phyloP scores from a whole-genome alignment of 1,284 basidiomycete species.

The Moniliophthora roreri region DNA sequence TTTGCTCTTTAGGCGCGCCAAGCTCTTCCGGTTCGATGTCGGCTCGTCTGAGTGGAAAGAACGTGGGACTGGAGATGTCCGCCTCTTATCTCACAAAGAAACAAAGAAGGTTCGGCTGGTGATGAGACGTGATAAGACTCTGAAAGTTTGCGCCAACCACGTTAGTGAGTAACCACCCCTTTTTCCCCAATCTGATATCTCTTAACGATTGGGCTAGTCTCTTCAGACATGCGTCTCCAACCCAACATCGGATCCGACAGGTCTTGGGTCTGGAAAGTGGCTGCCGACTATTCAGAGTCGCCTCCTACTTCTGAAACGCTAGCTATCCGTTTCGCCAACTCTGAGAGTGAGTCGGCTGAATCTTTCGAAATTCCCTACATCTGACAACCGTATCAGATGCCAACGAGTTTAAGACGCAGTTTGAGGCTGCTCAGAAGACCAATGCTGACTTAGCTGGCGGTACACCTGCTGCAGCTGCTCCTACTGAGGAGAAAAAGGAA shows the following conservation, averaged over 20 bases:
- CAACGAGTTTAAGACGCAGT: constrained; percentile 81
- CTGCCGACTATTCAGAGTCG: constrained; percentile 91
- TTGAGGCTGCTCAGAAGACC: constrained; percentile 79
- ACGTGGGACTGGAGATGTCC: constrained; percentile 90
- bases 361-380: constrained; percentile 1
- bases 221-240: constrained; percentile 90
- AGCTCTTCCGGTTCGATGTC: constrained; percentile 95
- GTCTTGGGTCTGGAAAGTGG: constrained; percentile 99
- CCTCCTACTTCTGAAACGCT: constrained; percentile 92
- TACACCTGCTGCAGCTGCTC: constrained; percentile 27
- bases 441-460: constrained; percentile 52
- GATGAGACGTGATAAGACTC: constrained; percentile 99
- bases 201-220: constrained; percentile 51
- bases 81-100: constrained; percentile 85
- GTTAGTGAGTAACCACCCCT: constrained; percentile 63
- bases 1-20: constrained; percentile 77
- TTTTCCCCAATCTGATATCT: constrained; percentile 5
- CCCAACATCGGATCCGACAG: constrained; percentile 99
- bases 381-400: constrained; percentile 64
- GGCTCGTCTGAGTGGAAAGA: constrained; percentile 94
- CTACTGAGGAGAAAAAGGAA: constrained; percentile 26
- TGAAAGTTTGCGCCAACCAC: constrained; percentile 99
- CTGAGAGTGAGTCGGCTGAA: constrained; percentile 81
- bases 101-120: constrained; percentile 94
- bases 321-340: constrained; percentile 97